A percentile compares a stretch with the other conserved stretches of the same genome.
Conservation (phyloP, 2,329 filamentous ascomycete genomes). For the Aspergillus cejpii region DNA sequence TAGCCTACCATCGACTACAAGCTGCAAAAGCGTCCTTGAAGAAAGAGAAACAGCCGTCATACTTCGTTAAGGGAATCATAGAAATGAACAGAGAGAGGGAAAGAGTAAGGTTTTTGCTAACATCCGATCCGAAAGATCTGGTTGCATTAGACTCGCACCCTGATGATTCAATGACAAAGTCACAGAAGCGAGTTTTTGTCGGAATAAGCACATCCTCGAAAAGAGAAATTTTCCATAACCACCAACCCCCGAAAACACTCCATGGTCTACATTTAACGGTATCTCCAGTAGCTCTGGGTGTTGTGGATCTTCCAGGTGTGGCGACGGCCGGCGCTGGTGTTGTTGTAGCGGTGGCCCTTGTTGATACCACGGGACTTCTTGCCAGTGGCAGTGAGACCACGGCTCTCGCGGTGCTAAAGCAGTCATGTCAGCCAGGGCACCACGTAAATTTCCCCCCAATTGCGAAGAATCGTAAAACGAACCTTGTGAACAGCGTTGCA, state of each 20-base stretch:
- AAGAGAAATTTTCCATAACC: conserved; percentile 28
- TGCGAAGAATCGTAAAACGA: conserved; percentile 12
- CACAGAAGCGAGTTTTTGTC: conserved; percentile 27
- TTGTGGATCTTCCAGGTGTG: conserved; percentile 99
- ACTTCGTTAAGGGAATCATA: conserved; percentile 33
- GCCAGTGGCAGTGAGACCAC: conserved; percentile 95
- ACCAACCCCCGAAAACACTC: conserved; percentile 25
- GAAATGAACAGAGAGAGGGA: conserved; percentile 30
- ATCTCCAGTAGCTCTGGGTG: conserved; percentile 97
- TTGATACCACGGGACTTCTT: conserved; percentile 99
- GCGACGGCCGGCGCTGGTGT: conserved; percentile 91
- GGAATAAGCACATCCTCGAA: conserved; percentile 32
- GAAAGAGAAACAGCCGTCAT: conserved; percentile 28
- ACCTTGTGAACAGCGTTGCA: conserved; percentile 97
- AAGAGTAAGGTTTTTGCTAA: conserved; percentile 36
- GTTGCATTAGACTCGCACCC: conserved; percentile 35
- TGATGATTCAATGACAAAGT: conserved; percentile 21
- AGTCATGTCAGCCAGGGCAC: conserved; percentile 17
- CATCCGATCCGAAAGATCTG: conserved; percentile 32
- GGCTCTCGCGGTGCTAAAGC: conserved; percentile 80
- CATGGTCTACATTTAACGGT: conserved; percentile 57
- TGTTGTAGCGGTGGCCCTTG: conserved; percentile 99
- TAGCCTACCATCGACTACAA: conserved; percentile 5
- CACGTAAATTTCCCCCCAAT: neutral
- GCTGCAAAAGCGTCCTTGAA: conserved; percentile 14